Evolutionary conservation across 2,329 filamentous ascomycete genomes (phyloP).

Genomic region (Knoxdaviesia proteae): DNA sequence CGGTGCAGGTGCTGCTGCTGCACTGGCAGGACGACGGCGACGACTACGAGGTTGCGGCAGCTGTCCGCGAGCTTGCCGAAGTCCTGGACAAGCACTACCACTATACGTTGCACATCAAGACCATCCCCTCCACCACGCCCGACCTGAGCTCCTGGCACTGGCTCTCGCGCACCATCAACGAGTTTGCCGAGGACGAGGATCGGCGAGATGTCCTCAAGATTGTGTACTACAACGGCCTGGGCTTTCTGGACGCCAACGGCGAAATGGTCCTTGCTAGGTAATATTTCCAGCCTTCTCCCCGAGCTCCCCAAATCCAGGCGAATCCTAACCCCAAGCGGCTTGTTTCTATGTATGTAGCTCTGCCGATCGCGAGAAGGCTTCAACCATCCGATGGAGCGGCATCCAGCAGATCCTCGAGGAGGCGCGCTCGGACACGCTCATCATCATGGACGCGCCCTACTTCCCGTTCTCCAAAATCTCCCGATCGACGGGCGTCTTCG

Average conservation of each 20-base stretch:
- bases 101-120: conserved; percentile 24
- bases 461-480: conserved; percentile 31
- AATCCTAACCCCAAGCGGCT: background rate
- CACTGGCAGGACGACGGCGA: conserved; percentile 32
- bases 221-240: conserved; percentile 35
- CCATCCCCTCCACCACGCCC: conserved; percentile 27
- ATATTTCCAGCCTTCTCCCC: conserved; percentile 4
- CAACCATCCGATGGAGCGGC: conserved; percentile 31
- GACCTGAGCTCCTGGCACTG: conserved; percentile 29
- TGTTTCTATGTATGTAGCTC: conserved; percentile 16
- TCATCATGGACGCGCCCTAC: conserved; percentile 38
- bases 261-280: conserved; percentile 39
- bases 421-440: conserved; percentile 30
- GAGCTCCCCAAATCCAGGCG: background rate
- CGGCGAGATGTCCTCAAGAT: conserved; percentile 36
- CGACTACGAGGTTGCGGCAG: conserved; percentile 13
- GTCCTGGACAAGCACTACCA: conserved; percentile 31
- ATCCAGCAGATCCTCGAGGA: conserved; percentile 36
- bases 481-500: conserved; percentile 30
- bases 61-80: conserved; percentile 24
- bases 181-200: conserved; percentile 31
- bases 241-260: conserved; percentile 30
- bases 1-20: conserved; percentile 30
- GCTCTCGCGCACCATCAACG: conserved; percentile 27
- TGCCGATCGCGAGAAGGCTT: conserved; percentile 20